Percentiles rank a stretch among this genome's conserved stretches.
phyloP scores from a whole-genome alignment of 2,329 filamentous ascomycete species.

The Ceratocystis diversiconidia region DNA sequence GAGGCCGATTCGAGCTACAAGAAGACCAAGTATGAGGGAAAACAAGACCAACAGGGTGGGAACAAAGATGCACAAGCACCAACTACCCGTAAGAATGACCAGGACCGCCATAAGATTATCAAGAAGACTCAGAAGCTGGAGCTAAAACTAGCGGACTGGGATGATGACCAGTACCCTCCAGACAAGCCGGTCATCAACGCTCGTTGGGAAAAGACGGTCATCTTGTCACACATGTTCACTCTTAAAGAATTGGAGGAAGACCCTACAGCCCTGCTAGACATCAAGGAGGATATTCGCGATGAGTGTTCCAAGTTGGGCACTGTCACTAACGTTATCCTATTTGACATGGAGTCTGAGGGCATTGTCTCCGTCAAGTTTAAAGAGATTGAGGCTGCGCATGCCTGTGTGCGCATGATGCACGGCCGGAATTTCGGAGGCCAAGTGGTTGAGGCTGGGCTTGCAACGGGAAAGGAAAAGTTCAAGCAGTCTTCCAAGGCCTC shows the following conservation, averaged over 20 bases:
- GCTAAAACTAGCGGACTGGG: conserved; percentile 88
- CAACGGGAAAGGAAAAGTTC: conserved; percentile 58
- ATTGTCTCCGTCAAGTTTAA: conserved; percentile 74
- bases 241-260: conserved; percentile 74
- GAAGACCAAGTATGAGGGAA: conserved; percentile 55
- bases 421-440: conserved; percentile 66
- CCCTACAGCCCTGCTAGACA: conserved; percentile 67
- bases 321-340: conserved; percentile 83
- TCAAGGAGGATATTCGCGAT: conserved; percentile 86
- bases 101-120: conserved; percentile 80
- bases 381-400: conserved; percentile 52
- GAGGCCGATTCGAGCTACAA: conserved; percentile 86
- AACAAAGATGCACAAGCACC: conserved; percentile 20
- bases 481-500: conserved; percentile 45
- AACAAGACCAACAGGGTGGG: conserved; percentile 28
- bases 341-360: conserved; percentile 72
- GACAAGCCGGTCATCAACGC: conserved; percentile 34
- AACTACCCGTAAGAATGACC: conserved; percentile 37
- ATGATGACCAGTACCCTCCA: conserved; percentile 54
- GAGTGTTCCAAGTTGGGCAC: conserved; percentile 76
- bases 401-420: conserved; percentile 62
- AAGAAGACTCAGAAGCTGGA: conserved; percentile 82
- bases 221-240: conserved; percentile 89
- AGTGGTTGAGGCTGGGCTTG: conserved; percentile 55
- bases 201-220: conserved; percentile 63